These are phyloP conservation scores for Leccinum broughii DNA, from an alignment of 768 basidiomycete genomes.

Conservation along the genomic window DNA sequence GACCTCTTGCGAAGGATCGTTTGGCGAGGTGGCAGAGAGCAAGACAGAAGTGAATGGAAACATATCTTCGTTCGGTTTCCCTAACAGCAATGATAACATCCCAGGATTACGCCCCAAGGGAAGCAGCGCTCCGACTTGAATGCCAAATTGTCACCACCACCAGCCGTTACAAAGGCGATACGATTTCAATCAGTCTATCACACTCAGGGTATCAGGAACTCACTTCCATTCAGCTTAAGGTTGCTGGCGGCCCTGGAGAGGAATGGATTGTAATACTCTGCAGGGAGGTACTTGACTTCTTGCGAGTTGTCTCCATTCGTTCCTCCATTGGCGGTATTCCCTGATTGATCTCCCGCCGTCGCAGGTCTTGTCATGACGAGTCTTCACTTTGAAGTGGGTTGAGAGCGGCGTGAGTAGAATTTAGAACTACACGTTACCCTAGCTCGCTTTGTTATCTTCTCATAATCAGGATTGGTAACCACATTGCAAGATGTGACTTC, in stretches of 20 bases:
- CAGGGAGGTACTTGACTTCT: constrained; percentile 37
- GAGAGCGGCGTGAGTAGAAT: neutral
- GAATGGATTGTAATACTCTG: constrained; percentile 53
- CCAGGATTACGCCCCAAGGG: neutral
- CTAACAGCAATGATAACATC: neutral
- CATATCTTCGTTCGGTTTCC: neutral
- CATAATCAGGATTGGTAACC: too few species aligned
- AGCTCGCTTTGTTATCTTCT: too few species aligned
- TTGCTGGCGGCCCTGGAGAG: constrained; percentile 56
- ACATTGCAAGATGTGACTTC: too few species aligned
- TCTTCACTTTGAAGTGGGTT: constrained; percentile 1
- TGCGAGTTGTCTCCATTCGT: constrained; percentile 1
- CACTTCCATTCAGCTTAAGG: constrained; percentile 43
- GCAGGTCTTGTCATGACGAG: neutral
- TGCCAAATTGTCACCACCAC: neutral
- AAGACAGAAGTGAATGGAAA: constrained; percentile 28
- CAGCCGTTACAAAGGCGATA: neutral
- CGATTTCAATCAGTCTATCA: neutral
- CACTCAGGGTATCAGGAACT: too few species aligned
- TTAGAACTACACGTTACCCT: too few species aligned
- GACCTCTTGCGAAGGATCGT: constrained; percentile 38
- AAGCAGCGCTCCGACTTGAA: neutral
- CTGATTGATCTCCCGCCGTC: neutral
- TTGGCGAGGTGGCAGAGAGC: neutral
- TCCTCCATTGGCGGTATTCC: neutral